Percentiles rank a stretch among this genome's conserved stretches.
phyloP scores from a whole-genome alignment of 345 rosid species.

The Arabis alpina region DNA sequence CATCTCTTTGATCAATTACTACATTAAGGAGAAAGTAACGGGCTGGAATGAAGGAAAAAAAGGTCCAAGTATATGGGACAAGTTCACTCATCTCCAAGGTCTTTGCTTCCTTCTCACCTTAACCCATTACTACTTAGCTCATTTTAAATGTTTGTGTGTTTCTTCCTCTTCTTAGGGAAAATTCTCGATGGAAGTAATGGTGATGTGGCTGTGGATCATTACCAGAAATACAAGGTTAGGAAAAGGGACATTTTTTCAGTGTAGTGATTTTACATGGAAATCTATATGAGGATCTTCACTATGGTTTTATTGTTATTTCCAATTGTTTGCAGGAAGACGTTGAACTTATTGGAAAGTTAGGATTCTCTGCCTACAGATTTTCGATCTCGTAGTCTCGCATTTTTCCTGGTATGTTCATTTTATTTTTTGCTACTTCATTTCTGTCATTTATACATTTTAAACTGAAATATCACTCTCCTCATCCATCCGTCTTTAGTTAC shows the following conservation, averaged over 20 bases:
- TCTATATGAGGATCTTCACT: background rate
- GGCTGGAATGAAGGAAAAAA: conserved; percentile 64
- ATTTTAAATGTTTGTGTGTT: background rate
- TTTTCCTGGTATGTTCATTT: conserved; percentile 64
- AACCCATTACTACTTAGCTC: too few species aligned
- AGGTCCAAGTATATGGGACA: conserved; percentile 90
- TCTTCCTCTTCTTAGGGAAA: conserved; percentile 51
- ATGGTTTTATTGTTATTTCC: conserved; percentile 30
- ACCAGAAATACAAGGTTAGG: conserved; percentile 76
- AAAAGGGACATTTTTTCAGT: conserved; percentile 1
- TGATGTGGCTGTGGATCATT: conserved; percentile 79
- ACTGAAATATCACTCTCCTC: background rate
- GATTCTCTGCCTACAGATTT: conserved; percentile 86
- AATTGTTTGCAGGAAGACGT: conserved; percentile 82
- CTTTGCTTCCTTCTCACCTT: background rate
- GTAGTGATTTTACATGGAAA: background rate
- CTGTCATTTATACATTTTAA: background rate
- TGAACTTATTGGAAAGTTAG: conserved; percentile 66
- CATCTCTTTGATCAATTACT: too few species aligned
- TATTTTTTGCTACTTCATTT: background rate
- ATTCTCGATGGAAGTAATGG: conserved; percentile 73
- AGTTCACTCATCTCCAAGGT: conserved; percentile 73
- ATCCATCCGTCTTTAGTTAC: conserved; percentile 1
- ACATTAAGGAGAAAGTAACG: too few species aligned
- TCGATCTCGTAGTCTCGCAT: conserved; percentile 95